Evolutionary conservation across 441 rosid species (phyloP), one percentile per base, ranked within the genome.

Genomic region (Flueggea neowawraea): DNA sequence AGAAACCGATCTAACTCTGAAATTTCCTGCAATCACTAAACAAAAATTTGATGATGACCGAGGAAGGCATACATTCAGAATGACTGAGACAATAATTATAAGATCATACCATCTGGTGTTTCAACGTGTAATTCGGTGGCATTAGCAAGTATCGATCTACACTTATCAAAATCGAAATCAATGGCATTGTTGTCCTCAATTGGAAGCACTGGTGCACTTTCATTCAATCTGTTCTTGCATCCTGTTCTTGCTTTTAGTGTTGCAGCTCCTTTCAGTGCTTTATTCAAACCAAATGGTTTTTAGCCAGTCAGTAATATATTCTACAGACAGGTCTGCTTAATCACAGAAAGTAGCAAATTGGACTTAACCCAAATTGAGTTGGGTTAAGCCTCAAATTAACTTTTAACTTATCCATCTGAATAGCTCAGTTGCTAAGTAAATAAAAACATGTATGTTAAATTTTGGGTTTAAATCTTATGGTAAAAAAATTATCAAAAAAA

Each of bases 191-290:
- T 73, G 36, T 82, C 87, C 68, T 87, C 86, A 3, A 93, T 78
- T 15, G 96, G 90, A 22, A 87, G 89, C 12, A 90, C 72, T 0
- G 89, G 91, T 0, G 80, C 74, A 52, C 76, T 75, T 0, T 86
- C 90, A 16, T 77, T 84, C 57, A 82, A 36, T 67, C 69, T 75
- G 67, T 78, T 86, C 69, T 80, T 86, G 79, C 83, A 90, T 64
- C 86, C 86, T 71, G 82, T 73, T 76, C 97, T 85, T 63, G 96
- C 92, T 72, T 86, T 81, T 4, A 93, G 79, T 3, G 94, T 90
- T 6, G 77, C 91, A n/a, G 96, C 98, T 64, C 98, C 97, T 81
- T 67, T 88, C 55, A 90, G 60, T 6, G 98, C 98, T 93, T 22
- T 2, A 22, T 48, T 45, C 13, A 3, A 14, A 52, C 1, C 16